Conservation (phyloP, 768 basidiomycete species). For the Asterophora parasitica region DNA sequence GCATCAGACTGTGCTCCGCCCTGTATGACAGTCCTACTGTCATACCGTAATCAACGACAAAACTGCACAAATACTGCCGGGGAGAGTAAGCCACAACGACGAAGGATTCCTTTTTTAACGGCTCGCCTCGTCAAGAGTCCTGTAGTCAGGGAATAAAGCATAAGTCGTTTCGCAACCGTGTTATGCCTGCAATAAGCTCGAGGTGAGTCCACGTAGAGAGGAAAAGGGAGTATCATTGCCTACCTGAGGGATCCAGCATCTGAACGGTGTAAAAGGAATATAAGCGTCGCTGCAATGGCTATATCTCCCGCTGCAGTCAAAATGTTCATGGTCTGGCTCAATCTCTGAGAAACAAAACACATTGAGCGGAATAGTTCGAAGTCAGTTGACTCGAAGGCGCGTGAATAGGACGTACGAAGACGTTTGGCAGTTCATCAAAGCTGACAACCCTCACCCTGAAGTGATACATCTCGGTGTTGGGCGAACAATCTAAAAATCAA, state of each 20-base stretch:
- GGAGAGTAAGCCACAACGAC: neutral
- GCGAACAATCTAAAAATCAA: no score
- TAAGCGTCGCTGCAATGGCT: constrained; percentile 5
- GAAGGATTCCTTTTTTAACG: neutral
- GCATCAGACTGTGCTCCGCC: no score
- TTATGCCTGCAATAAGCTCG: constrained; percentile 2
- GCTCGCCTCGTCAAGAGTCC: constrained; percentile 11
- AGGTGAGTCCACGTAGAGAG: neutral
- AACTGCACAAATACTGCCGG: constrained; percentile 5
- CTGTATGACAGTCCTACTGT: neutral
- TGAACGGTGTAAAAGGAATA: constrained; percentile 8
- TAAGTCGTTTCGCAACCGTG: constrained; percentile 12
- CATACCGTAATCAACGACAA: constrained; percentile 7
- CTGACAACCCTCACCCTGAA: neutral
- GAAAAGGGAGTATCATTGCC: neutral
- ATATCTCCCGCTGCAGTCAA: constrained; percentile 10
- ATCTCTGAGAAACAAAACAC: no score
- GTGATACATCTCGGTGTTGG: no score
- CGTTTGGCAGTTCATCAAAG: constrained; percentile 2
- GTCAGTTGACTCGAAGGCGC: no score
- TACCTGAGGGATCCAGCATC: constrained; percentile 10
- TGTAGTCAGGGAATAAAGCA: constrained; percentile 11
- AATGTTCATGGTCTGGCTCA: constrained; percentile 9
- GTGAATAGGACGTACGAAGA: constrained; percentile 4
- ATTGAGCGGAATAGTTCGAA: no score